These are phyloP conservation scores for Boletus reticuloceps DNA, from an alignment of 768 basidiomycete species.

Conservation along the genomic window DNA sequence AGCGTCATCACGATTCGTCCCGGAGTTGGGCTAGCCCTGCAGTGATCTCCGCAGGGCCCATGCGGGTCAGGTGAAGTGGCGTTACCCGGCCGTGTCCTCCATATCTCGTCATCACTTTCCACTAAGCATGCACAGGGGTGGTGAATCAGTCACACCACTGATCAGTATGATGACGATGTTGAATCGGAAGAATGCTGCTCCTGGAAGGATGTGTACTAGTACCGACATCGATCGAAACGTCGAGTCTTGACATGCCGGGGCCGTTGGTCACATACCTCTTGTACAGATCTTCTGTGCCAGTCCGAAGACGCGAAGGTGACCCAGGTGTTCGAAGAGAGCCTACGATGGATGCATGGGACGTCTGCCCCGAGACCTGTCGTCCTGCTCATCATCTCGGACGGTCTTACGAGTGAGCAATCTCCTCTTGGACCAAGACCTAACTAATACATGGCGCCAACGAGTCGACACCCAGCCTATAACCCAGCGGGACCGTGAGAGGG, in stretches of 20 bases:
- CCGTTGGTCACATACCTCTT: too few species aligned
- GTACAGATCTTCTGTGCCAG: too few species aligned
- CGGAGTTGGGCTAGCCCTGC: too few species aligned
- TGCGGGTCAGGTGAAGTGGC: too few species aligned
- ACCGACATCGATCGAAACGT: too few species aligned
- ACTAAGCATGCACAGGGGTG: background rate
- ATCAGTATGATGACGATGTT: background rate
- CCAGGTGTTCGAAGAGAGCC: constrained; percentile 18
- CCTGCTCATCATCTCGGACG: constrained; percentile 22
- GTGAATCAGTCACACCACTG: background rate
- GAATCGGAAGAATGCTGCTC: background rate
- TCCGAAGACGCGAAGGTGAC: constrained; percentile 7
- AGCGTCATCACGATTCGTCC: too few species aligned
- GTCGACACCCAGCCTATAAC: constrained; percentile 15
- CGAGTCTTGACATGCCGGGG: too few species aligned
- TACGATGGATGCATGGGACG: constrained; percentile 2
- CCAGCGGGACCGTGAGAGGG: constrained; percentile 13
- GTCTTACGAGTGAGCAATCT: constrained; percentile 12
- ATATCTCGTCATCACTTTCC: background rate
- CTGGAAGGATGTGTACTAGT: too few species aligned
- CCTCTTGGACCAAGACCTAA: too few species aligned
- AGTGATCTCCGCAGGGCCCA: too few species aligned
- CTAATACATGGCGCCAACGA: background rate
- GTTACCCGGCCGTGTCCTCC: too few species aligned
- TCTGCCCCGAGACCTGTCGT: constrained; percentile 5